Evolutionary conservation across 768 basidiomycete genomes (phyloP), one percentile per base, ranked within the genome.

Genomic region (Amanita jacksonii): DNA sequence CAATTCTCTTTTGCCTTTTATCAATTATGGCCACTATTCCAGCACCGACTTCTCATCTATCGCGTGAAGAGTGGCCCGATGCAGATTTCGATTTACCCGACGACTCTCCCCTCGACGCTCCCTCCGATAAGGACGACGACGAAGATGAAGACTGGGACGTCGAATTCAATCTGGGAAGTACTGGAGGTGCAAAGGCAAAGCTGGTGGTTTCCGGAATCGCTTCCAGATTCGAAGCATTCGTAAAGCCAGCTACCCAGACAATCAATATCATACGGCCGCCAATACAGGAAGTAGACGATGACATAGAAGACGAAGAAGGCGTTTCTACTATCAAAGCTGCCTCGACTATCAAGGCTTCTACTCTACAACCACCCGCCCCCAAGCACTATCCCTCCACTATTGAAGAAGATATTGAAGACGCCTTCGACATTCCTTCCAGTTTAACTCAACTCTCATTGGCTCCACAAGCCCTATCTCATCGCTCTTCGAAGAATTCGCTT

Each of bases 71-170:
- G 66, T 90, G 87, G 86, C 72, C 76, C 34, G 87, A 90, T 61
- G 82, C 83, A 49, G 87, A 90, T 63, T 89, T 90, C 57, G 87
- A 88, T 58, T 66, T 90, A 16, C 80, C 83, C 43, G 87, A 90
- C 38, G 86, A 76, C 33, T 74, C 74, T 38, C 68, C 76, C 38
- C 73, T 86, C 41, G 76, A 81, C 52, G 62, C 80, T 28, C 71
- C 70, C 19, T 74, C 73, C 16, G 81, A 83, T 68, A 81, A 72
- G 63, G 70, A 76, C 42, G 75, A 69, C 47, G 71, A 76, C 41
- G 76, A 69, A 41, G 73, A 76, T 49, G 76, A 84, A 57, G 85
- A 89, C 57, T 89, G 87, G 88, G 88, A 90, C 54, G 51, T 74
- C 18, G 82, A 87, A 53, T 77, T 88, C 75, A 72, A 81, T 52